Base-by-base conservation (phyloP, 768 basidiomycete genomes). In the Termitomyces sp. region DNA sequence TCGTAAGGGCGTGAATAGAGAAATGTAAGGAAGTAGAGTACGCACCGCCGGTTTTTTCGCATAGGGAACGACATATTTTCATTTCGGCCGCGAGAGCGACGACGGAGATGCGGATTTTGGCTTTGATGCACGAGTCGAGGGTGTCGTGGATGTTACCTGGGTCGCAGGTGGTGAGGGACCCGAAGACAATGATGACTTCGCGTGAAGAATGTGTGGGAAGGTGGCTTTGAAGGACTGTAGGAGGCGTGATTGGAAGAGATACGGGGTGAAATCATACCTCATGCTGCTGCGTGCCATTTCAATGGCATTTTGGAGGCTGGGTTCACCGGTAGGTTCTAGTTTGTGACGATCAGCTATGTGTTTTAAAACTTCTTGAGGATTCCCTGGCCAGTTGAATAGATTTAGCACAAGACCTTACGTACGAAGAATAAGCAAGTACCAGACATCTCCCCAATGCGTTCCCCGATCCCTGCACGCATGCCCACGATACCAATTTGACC, bases 1-100 rank as follows among this genome's bases (percentile, higher is more conserved):
- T 33, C 20, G 36, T 45, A 53, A 36, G 57, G 53, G 36, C 61
- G 51, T 35, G 58, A 56, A 46, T 62, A 59, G 44, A 61, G 24
- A 32, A 59, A 22, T 53, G 45, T 35, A 45, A 48, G 22, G 18
- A 22, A 3, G 36, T 33, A 39, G 55, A 24, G 24, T n/a, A 73
- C 85, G 56, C 64, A 94, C 97, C 97, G 61, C 93, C 92, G 1
- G 96, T 96, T 73, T 92, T 90, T 58, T 94, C 92, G 66, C 90
- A 91, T 22, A 98, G 81, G 50, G 95, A 90, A 40, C 94, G 87
- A 69, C 95, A 98, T 39, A 99, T 92, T 73, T 98, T 98, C 90
- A 98, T 96, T 73, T 98, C 97, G 7, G 97, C 97, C 0, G 96
- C 92, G 38, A 99, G 84, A 1, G 95, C 94, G 40, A 99, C 94